A percentile compares a stretch with the other conserved stretches of the same genome.
phyloP scores from a whole-genome alignment of 768 basidiomycete genomes.

The Flagelloscypha sp. region DNA sequence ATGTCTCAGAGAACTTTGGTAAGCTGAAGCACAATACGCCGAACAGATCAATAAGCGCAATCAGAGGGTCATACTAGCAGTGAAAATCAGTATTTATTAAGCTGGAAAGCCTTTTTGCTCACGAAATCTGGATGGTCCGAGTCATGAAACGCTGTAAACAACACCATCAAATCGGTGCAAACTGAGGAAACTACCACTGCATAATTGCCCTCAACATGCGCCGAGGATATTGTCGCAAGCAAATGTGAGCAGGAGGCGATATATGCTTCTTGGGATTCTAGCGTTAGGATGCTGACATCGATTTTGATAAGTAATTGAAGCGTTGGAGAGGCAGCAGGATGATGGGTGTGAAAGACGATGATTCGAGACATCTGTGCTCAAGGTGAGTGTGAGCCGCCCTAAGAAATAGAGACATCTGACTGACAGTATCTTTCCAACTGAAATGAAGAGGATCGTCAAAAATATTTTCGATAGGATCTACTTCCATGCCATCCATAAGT shows the following conservation, averaged over 20 bases:
- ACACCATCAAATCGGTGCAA: conserved; percentile 8
- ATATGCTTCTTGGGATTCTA: conserved; percentile 27
- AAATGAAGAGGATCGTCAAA: conserved; percentile 30
- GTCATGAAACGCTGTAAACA: conserved; percentile 8
- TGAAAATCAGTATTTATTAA: neutral
- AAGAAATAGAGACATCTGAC: conserved; percentile 8
- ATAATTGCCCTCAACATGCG: conserved; percentile 24
- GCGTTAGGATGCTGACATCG: conserved; percentile 13
- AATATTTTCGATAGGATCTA: conserved; percentile 20
- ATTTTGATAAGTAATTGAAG: conserved; percentile 45
- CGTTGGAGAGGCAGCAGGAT: conserved; percentile 30
- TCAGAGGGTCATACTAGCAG: neutral
- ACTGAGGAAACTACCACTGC: conserved; percentile 17
- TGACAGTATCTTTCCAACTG: conserved; percentile 52
- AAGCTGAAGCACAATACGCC: neutral
- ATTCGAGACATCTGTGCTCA: conserved; percentile 45
- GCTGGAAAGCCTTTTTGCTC: neutral
- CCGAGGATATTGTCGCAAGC: conserved; percentile 36
- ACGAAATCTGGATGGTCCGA: conserved; percentile 12
- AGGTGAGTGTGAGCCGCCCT: too few species aligned
- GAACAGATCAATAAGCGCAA: neutral
- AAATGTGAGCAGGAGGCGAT: conserved; percentile 33
- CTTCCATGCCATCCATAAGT: conserved; percentile 12
- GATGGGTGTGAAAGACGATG: conserved; percentile 48
- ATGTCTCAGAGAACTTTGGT: conserved; percentile 15